phyloP scores from a whole-genome alignment of 1,284 basidiomycete genomes.

The Apiotrichum domesticum region DNA sequence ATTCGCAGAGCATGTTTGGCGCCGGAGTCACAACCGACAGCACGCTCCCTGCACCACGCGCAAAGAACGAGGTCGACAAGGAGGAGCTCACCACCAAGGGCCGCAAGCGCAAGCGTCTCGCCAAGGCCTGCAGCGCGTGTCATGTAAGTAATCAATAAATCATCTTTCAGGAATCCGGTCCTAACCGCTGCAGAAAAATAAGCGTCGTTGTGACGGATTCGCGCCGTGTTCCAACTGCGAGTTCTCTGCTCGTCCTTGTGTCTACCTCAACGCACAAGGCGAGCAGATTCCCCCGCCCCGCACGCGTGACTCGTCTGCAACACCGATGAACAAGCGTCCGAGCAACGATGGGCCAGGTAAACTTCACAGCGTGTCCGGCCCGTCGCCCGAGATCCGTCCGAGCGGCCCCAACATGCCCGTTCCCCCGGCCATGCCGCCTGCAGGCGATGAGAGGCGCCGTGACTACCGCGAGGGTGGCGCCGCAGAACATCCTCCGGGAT shows the following conservation, averaged over 20 bases:
- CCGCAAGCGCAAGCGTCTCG: slow-evolving; percentile 43
- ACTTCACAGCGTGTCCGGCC: not conserved
- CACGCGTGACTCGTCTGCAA: slow-evolving; percentile 33
- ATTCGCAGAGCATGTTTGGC: slow-evolving; percentile 13
- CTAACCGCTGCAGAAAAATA: slow-evolving; percentile 43
- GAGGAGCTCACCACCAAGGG: slow-evolving; percentile 47
- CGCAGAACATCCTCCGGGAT: not conserved
- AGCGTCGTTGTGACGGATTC: slow-evolving; percentile 51
- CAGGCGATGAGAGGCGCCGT: slow-evolving; percentile 7
- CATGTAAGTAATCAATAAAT: slow-evolving; percentile 31
- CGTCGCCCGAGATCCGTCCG: slow-evolving; percentile 2
- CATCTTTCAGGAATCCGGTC: no score
- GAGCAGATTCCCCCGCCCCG: slow-evolving; percentile 46
- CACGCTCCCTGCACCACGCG: slow-evolving; percentile 1
- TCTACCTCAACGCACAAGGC: slow-evolving; percentile 47
- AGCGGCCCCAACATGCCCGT: slow-evolving; percentile 1
- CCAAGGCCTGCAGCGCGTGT: slow-evolving; percentile 47
- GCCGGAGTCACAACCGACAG: slow-evolving; percentile 1
- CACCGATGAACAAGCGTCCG: slow-evolving; percentile 11
- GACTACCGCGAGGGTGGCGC: slow-evolving; percentile 2
- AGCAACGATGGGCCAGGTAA: slow-evolving; percentile 10
- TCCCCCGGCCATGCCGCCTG: not conserved
- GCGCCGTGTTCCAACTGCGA: slow-evolving; percentile 52
- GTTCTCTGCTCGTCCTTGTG: slow-evolving; percentile 48
- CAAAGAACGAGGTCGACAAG: slow-evolving; percentile 22